These are phyloP conservation scores for Sporisorium graminicola DNA, from an alignment of 1,284 basidiomycete genomes.

Conservation along the genomic window DNA sequence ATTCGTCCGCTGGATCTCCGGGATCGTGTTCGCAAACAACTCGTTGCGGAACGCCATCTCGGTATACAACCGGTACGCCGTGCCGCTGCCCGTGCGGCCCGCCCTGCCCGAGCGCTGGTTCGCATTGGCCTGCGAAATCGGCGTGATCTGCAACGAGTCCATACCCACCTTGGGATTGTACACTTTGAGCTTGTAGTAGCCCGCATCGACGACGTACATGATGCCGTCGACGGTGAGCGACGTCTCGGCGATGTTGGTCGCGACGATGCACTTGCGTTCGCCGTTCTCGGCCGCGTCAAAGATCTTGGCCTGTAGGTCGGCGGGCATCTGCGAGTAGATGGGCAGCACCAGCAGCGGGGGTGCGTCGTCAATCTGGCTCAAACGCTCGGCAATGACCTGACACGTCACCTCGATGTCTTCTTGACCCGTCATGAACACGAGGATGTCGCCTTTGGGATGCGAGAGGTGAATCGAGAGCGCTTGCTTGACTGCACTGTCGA, in stretches of 20 bases:
- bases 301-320: slow-evolving; percentile 97
- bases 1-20: slow-evolving; percentile 98
- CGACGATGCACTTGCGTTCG: slow-evolving; percentile 94
- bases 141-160: slow-evolving; percentile 98
- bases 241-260: slow-evolving; percentile 99
- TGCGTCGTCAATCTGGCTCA: slow-evolving; percentile 90
- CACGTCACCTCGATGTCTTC: slow-evolving; percentile 87
- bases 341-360: slow-evolving; percentile 87
- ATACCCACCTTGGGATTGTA: slow-evolving; percentile 99
- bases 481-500: slow-evolving; percentile 97
- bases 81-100: slow-evolving; percentile 88
- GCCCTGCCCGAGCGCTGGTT: slow-evolving; percentile 95
- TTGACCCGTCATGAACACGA: slow-evolving; percentile 99
- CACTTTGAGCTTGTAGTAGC: slow-evolving; percentile 97
- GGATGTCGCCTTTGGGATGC: slow-evolving; percentile 91
- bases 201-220: slow-evolving; percentile 93
- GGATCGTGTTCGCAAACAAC: slow-evolving; percentile 94
- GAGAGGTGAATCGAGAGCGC: slow-evolving; percentile 96
- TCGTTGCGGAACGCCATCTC: slow-evolving; percentile 97
- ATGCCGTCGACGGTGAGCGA: slow-evolving; percentile 96
- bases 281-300: slow-evolving; percentile 95
- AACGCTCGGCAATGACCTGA: slow-evolving; percentile 77
- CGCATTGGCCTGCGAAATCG: slow-evolving; percentile 93
- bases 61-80: slow-evolving; percentile 94
- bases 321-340: slow-evolving; percentile 99